phyloP scores from a whole-genome alignment of 768 basidiomycete species.

The Baorangia bicolor region DNA sequence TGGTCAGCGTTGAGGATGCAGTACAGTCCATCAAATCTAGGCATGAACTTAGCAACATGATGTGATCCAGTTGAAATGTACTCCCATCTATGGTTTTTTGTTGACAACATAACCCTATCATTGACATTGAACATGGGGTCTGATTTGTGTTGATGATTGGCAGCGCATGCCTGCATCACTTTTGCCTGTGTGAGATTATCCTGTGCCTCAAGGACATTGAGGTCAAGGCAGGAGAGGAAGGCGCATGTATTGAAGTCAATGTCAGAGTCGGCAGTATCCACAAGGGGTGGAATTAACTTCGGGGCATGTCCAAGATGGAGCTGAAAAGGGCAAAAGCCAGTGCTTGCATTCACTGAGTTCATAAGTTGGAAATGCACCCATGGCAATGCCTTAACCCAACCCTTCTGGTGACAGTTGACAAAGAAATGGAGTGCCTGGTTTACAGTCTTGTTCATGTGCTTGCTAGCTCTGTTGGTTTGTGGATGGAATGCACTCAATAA shows the following conservation, averaged over 20 bases:
- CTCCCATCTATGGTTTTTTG: neutral
- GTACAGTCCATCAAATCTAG: neutral
- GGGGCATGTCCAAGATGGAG: slow-evolving; percentile 25
- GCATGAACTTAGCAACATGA: neutral
- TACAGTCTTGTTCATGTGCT: slow-evolving; percentile 20
- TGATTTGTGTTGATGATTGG: neutral
- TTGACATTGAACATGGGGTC: neutral
- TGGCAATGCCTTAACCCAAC: slow-evolving; percentile 32
- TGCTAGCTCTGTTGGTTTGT: slow-evolving; percentile 25
- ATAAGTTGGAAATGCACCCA: slow-evolving; percentile 34
- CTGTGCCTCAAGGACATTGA: neutral
- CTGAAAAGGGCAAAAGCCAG: slow-evolving; percentile 35
- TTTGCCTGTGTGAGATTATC: neutral
- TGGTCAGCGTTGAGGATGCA: neutral
- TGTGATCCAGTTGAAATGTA: neutral
- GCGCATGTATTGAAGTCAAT: too few relatives aligned
- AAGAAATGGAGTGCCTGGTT: slow-evolving; percentile 7
- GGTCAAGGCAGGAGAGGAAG: neutral
- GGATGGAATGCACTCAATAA: slow-evolving; percentile 31
- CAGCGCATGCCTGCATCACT: neutral
- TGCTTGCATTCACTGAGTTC: slow-evolving; percentile 30
- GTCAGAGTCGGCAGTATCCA: too few relatives aligned
- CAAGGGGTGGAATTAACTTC: slow-evolving; percentile 19
- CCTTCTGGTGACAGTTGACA: slow-evolving; percentile 14
- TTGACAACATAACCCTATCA: neutral